Base-by-base conservation (phyloP, 495 filamentous ascomycete genomes). In the Trichoderma parareesei region DNA sequence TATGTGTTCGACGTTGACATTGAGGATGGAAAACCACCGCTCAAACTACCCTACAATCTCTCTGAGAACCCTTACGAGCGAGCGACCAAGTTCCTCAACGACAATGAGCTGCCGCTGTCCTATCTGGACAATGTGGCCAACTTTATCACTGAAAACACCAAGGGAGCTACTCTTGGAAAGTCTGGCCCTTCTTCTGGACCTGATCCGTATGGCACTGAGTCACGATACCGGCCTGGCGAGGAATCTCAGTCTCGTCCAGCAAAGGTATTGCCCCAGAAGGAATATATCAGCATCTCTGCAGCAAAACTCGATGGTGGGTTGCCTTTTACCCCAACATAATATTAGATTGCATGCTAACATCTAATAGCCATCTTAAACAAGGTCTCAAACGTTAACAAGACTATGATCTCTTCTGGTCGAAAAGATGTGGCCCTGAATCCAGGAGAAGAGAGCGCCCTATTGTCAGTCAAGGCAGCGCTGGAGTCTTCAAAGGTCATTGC, bases 1-100 rank as follows among this genome's bases (percentile, higher is more conserved):
- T 97, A 90, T 73, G 95, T 99, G 60, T 99, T 98, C 68, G 93
- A 98, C 71, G 94, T 99, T 37, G 95, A 97, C 70, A 93, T 98
- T 65, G 90, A 97, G 71, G 95, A 98, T 67, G 95, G 94, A 44
- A 91, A 93, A 68, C 95, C 95, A 38, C 86, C 94, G 3, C 81
- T 98, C 41, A 98, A 98, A 71, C 81, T 99, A 40, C 93, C 95
- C 2, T 98, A 90, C 72, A 97, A 99, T 72, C 80, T 90, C 46
- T 90, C 88, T 5, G 88, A 97, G 72, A 97, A 97, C 72, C 92
- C 92, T 3, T 98, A 95, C 72, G 89, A 96, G 65, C 88, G 90
- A 10, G 95, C 95, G 0, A 90, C 87, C 33, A 97, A 90, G 71
- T 99, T 98, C 71, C 89, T 98, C 38, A 82, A 85, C 65, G 88